Conservation (phyloP, 1,139 yeast genomes). For the Arxiozyma bovina region DNA sequence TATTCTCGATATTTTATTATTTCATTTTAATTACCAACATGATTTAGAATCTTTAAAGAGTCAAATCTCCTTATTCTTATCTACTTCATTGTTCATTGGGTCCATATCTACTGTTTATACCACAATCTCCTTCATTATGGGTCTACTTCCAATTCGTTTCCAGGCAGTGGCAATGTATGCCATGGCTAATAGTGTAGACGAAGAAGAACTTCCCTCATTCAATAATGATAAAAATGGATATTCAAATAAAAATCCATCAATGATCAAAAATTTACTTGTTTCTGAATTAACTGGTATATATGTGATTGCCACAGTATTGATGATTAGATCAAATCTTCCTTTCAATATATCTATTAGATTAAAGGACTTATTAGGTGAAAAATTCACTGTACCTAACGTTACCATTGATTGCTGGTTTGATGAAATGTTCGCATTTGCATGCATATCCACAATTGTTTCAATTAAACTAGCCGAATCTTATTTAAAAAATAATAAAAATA, state of each 20-base stretch:
- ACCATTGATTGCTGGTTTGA: slow-evolving; percentile 79
- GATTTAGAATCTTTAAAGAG: slow-evolving; percentile 50
- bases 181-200: slow-evolving; percentile 14
- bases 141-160: slow-evolving; percentile 27
- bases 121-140: slow-evolving; percentile 37
- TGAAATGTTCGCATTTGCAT: slow-evolving; percentile 53
- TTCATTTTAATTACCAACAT: slow-evolving; percentile 31
- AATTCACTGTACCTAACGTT: slow-evolving; percentile 34
- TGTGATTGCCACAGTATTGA: slow-evolving; percentile 68
- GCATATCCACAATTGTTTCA: slow-evolving; percentile 44
- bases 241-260: slow-evolving; percentile 20
- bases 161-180: slow-evolving; percentile 26
- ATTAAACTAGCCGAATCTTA: slow-evolving; percentile 29
- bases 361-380: slow-evolving; percentile 27
- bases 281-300: slow-evolving; percentile 72
- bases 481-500: not conserved
- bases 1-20: slow-evolving; percentile 29
- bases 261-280: slow-evolving; percentile 42
- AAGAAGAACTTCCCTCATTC: slow-evolving; percentile 16
- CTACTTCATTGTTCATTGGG: slow-evolving; percentile 58
- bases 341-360: slow-evolving; percentile 39
- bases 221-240: slow-evolving; percentile 7
- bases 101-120: slow-evolving; percentile 55
- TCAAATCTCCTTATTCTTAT: slow-evolving; percentile 54
- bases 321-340: slow-evolving; percentile 70